These are phyloP conservation scores for Amyloporia xantha DNA, from an alignment of 768 basidiomycete genomes.

Conservation along the genomic window DNA sequence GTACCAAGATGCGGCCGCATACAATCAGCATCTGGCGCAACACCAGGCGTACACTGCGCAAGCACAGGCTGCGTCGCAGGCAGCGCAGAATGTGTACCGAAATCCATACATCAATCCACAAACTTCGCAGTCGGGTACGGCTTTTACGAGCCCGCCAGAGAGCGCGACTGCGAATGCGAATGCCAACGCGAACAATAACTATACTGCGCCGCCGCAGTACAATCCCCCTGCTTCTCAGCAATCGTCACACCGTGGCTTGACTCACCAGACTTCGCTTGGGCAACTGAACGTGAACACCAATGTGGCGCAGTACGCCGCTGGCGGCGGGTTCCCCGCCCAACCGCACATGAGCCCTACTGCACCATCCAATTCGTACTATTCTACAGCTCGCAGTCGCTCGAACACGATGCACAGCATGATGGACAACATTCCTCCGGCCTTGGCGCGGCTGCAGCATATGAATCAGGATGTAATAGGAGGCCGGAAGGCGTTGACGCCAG, in stretches of 20 bases:
- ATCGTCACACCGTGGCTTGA: conserved; percentile 34
- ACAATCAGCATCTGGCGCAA: conserved; percentile 91
- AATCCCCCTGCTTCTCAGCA: conserved; percentile 19
- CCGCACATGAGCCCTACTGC: conserved; percentile 39
- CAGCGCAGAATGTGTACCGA: conserved; percentile 59
- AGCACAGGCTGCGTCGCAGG: conserved; percentile 68
- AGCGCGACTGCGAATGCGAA: not conserved
- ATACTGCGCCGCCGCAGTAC: conserved; percentile 11
- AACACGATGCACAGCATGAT: conserved; percentile 92
- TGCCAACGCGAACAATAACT: not conserved
- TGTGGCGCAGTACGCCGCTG: conserved; percentile 17
- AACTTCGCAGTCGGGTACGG: conserved; percentile 23
- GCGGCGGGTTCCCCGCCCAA: conserved; percentile 16
- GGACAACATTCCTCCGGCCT: conserved; percentile 88
- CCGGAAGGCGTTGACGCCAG: conserved; percentile 85
- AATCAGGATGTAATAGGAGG: conserved; percentile 73
- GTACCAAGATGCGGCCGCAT: conserved; percentile 87
- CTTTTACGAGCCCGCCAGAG: conserved; percentile 25
- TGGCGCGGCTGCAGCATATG: conserved; percentile 86
- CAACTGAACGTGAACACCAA: conserved; percentile 30
- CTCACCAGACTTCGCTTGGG: conserved; percentile 46
- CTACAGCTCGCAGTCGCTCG: conserved; percentile 66
- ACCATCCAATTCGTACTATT: conserved; percentile 64
- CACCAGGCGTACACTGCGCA: conserved; percentile 92
- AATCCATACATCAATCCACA: conserved; percentile 73